Conservation (phyloP, 225 moss, liverwort and hornwort genomes). For the Marchantia polymorpha region DNA sequence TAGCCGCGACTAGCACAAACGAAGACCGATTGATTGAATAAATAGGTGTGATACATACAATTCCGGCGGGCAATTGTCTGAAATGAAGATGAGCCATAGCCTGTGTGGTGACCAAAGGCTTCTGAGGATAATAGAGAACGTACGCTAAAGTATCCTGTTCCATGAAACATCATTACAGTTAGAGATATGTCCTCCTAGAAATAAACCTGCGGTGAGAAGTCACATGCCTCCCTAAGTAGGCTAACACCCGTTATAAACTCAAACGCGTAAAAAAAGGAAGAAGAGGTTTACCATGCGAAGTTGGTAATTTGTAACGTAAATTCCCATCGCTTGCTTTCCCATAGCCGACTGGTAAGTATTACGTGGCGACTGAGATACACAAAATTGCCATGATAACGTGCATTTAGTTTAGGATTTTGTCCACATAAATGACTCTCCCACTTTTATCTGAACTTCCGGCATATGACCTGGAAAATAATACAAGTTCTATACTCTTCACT, state of each 20-base stretch:
- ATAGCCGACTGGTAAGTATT: constrained; percentile 99
- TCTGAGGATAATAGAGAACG: constrained; percentile 96
- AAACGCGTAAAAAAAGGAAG: not conserved
- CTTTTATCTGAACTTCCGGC: not conserved
- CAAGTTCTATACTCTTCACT: not conserved
- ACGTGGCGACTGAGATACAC: constrained; percentile 74
- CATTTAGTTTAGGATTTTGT: not conserved
- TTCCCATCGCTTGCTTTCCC: constrained; percentile 99
- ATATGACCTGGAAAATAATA: not conserved
- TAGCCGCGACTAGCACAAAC: not conserved
- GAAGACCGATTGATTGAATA: not conserved
- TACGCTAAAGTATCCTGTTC: constrained; percentile 96
- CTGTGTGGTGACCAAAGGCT: constrained; percentile 95
- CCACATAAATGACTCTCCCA: not conserved
- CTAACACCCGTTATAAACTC: not conserved
- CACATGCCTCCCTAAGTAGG: not conserved
- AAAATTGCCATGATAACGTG: not conserved
- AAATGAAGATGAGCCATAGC: constrained; percentile 99
- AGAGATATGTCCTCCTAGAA: not conserved
- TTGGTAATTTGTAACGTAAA: constrained; percentile 97
- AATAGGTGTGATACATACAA: constrained; percentile 44
- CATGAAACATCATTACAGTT: not conserved
- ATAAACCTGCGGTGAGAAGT: too few relatives aligned
- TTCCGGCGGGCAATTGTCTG: constrained; percentile 95
- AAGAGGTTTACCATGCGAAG: constrained; percentile 59